Conservation (phyloP, 257 asterid species). For the Penstemon davidsonii region DNA sequence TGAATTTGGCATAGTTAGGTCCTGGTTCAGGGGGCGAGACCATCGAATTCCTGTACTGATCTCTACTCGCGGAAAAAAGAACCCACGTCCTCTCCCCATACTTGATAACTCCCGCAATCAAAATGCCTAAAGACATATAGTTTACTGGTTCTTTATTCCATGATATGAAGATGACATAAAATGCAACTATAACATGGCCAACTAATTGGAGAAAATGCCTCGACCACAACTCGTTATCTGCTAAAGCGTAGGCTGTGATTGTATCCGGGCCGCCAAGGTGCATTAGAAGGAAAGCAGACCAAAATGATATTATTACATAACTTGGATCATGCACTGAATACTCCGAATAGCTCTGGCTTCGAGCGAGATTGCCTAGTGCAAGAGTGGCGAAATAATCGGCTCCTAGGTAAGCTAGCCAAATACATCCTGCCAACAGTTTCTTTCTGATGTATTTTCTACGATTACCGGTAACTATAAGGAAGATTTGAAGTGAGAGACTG, state of each 20-base stretch:
- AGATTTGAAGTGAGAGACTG: slow-evolving; percentile 24
- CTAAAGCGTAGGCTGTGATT: slow-evolving; percentile 46
- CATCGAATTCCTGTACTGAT: slow-evolving; percentile 39
- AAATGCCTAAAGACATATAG: slow-evolving; percentile 22
- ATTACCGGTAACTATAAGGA: slow-evolving; percentile 22
- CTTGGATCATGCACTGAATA: not conserved
- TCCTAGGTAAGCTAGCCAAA: slow-evolving; percentile 28
- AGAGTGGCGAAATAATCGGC: slow-evolving; percentile 40
- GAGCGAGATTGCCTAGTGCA: slow-evolving; percentile 35
- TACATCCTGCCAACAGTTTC: slow-evolving; percentile 6
- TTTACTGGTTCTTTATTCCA: not conserved
- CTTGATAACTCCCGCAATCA: slow-evolving; percentile 42
- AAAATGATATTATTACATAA: slow-evolving; percentile 25
- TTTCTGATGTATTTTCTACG: slow-evolving; percentile 28
- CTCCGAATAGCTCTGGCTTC: slow-evolving; percentile 6
- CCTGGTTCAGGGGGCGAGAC: slow-evolving; percentile 51
- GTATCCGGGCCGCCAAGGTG: slow-evolving; percentile 51
- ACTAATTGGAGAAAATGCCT: slow-evolving; percentile 32
- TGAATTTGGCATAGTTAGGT: slow-evolving; percentile 50
- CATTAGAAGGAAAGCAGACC: slow-evolving; percentile 47
- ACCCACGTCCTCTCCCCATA: slow-evolving; percentile 42
- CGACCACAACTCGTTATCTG: slow-evolving; percentile 45
- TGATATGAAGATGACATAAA: slow-evolving; percentile 33
- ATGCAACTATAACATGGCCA: slow-evolving; percentile 30
- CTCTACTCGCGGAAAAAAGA: slow-evolving; percentile 38